Percentiles rank a stretch among this genome's conserved stretches.
Conservation (phyloP, 2,329 filamentous ascomycete genomes). For the Penicillium capsulatum region DNA sequence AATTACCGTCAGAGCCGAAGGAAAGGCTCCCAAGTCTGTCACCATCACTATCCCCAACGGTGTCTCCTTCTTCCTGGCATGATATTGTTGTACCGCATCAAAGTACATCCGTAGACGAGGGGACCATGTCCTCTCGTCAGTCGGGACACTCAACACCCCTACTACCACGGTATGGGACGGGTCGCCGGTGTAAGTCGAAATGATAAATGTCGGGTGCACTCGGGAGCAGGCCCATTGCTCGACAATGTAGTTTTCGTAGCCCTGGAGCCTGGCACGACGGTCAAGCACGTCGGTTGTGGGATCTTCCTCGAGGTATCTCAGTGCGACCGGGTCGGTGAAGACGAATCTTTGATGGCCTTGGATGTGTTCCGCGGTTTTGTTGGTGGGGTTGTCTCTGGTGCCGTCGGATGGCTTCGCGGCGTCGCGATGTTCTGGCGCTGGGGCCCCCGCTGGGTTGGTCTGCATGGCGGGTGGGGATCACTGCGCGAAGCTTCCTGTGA, state of each 20-base stretch:
- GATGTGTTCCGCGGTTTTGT: constrained; percentile 13
- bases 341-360: constrained; percentile 56
- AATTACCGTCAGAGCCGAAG: constrained; percentile 88
- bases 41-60: constrained; percentile 82
- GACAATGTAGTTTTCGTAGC: constrained; percentile 90
- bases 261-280: constrained; percentile 63
- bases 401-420: constrained; percentile 22
- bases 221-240: constrained; percentile 98
- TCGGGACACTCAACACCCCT: constrained; percentile 75
- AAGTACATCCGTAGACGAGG: constrained; percentile 76
- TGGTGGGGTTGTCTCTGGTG: constrained; percentile 21
- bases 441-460: constrained; percentile 19
- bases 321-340: constrained; percentile 62
- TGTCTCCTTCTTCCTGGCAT: constrained; percentile 79
- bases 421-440: constrained; percentile 26
- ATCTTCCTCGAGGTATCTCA: constrained; percentile 81
- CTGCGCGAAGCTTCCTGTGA: neutral
- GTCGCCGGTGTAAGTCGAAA: constrained; percentile 90
- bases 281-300: constrained; percentile 69
- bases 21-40: constrained; percentile 88
- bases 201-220: constrained; percentile 81
- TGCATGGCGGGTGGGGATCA: constrained; percentile 18
- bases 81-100: constrained; percentile 76
- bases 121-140: constrained; percentile 76
- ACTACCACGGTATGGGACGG: constrained; percentile 71